Conservation (phyloP, 345 rosid species). For the Camelina sativa region DNA sequence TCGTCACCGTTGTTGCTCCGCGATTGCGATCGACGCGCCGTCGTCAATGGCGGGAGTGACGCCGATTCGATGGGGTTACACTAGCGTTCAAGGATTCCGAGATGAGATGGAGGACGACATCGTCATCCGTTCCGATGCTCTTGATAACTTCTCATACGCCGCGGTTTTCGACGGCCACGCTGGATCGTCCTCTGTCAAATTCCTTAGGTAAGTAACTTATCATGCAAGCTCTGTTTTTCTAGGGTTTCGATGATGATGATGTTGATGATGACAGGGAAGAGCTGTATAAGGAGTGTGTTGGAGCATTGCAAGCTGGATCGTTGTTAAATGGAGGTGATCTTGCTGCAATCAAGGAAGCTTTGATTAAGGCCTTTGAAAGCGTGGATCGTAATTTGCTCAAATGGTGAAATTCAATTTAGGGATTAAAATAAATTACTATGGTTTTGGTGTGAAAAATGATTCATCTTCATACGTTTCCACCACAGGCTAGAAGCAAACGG, state of each 20-base stretch:
- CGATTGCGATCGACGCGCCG: slow-evolving; percentile 82
- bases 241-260: slow-evolving; percentile 7
- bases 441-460: background rate
- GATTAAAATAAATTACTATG: slow-evolving; percentile 24
- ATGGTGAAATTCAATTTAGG: slow-evolving; percentile 47
- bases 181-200: slow-evolving; percentile 71
- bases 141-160: slow-evolving; percentile 83
- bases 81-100: slow-evolving; percentile 76
- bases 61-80: slow-evolving; percentile 77
- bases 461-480: too few relatives aligned
- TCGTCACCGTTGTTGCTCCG: slow-evolving; percentile 54
- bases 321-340: slow-evolving; percentile 65
- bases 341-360: slow-evolving; percentile 52
- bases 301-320: slow-evolving; percentile 74
- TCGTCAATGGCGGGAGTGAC: slow-evolving; percentile 62
- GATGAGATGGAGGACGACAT: slow-evolving; percentile 93
- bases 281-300: slow-evolving; percentile 78
- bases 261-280: slow-evolving; percentile 66
- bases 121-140: slow-evolving; percentile 69
- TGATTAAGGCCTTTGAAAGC: slow-evolving; percentile 67
- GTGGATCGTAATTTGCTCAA: slow-evolving; percentile 67
- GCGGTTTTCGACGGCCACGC: slow-evolving; percentile 95
- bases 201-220: slow-evolving; percentile 61
- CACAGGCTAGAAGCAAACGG: slow-evolving; percentile 64
- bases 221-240: slow-evolving; percentile 18